Conservation (phyloP, 768 basidiomycete genomes). For the Mycena belliarum region DNA sequence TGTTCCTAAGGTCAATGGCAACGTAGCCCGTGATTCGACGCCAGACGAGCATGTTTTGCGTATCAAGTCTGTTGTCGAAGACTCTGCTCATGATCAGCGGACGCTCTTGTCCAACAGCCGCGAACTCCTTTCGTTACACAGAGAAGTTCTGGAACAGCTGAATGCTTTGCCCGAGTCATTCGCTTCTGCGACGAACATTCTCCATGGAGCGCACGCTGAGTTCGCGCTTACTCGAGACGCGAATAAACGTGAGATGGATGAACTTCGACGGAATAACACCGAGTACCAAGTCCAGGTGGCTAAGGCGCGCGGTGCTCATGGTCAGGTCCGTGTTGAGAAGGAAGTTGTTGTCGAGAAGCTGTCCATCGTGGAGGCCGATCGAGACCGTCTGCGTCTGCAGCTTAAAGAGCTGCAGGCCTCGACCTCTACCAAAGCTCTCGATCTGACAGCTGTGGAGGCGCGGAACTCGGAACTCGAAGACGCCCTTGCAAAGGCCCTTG, state of each 20-base stretch:
- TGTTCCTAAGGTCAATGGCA: slow-evolving; percentile 32
- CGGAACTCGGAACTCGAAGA: slow-evolving; percentile 67
- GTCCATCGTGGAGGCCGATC: slow-evolving; percentile 58
- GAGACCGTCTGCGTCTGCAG: slow-evolving; percentile 58
- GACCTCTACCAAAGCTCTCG: slow-evolving; percentile 43
- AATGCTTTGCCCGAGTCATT: slow-evolving; percentile 61
- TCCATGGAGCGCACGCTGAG: slow-evolving; percentile 66
- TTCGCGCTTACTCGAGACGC: slow-evolving; percentile 57
- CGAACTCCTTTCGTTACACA: slow-evolving; percentile 51
- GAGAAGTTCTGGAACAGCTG: slow-evolving; percentile 55
- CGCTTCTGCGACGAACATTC: slow-evolving; percentile 47
- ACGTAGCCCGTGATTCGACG: slow-evolving; percentile 21
- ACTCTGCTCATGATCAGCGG: slow-evolving; percentile 53
- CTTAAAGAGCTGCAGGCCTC: slow-evolving; percentile 54
- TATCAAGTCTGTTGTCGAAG: slow-evolving; percentile 52
- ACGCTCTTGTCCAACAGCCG: slow-evolving; percentile 46
- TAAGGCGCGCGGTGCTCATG: slow-evolving; percentile 76
- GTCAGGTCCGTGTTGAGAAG: slow-evolving; percentile 81
- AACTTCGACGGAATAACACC: slow-evolving; percentile 64
- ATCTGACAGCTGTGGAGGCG: slow-evolving; percentile 48
- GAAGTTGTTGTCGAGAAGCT: slow-evolving; percentile 69
- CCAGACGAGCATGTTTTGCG: slow-evolving; percentile 39
- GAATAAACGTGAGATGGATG: slow-evolving; percentile 65
- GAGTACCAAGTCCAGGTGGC: slow-evolving; percentile 74
- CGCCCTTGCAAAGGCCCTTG: slow-evolving; percentile 71